Evolutionary conservation across 2,329 filamentous ascomycete species (phyloP).

Genomic region (Alternaria gaisen): DNA sequence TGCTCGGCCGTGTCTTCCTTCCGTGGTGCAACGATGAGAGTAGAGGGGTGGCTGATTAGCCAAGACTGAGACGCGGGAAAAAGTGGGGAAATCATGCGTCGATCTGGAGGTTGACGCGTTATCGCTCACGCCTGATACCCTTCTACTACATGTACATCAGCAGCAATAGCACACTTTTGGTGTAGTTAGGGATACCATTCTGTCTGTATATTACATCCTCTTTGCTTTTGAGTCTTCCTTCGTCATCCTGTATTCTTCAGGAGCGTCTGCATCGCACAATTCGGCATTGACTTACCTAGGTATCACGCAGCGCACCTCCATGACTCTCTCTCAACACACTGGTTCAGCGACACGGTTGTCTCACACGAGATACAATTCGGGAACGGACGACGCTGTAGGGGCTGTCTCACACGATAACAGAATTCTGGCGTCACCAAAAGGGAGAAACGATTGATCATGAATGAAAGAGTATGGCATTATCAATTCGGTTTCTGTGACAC

Average conservation of each 20-base stretch:
- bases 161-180: not conserved
- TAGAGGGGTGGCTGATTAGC: not conserved
- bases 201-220: not conserved
- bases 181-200: accelerated
- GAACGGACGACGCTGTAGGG: not conserved
- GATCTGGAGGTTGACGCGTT: not conserved
- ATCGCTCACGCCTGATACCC: not conserved
- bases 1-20: not conserved
- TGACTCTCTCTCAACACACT: not conserved
- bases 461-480: slow-evolving; percentile 2
- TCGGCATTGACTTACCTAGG: not conserved
- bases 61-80: not conserved
- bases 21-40: not conserved
- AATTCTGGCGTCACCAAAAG: not conserved
- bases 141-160: not conserved
- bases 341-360: not conserved
- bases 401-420: not conserved
- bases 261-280: not conserved
- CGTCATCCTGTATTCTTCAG: not conserved
- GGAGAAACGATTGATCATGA: not conserved
- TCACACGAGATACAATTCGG: not conserved
- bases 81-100: not conserved
- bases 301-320: not conserved
- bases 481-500: not conserved
- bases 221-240: not conserved